phyloP scores from a whole-genome alignment of 2,329 filamentous ascomycete species.

The Scedosporium dehoogii region DNA sequence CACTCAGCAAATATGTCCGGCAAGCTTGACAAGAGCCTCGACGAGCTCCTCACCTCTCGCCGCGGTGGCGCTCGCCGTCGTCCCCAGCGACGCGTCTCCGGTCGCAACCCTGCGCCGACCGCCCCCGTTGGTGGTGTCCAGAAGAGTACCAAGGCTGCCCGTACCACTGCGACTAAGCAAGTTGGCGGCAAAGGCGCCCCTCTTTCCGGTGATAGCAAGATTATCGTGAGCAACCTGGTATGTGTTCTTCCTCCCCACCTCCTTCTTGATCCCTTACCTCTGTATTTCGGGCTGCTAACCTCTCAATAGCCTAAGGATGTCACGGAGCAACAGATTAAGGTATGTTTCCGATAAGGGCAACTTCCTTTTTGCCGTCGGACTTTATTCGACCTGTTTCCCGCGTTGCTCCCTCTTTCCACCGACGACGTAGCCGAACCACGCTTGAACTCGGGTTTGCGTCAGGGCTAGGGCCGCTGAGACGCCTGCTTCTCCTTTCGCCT shows the following conservation, averaged over 20 bases:
- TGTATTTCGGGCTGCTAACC: constrained; percentile 32
- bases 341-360: constrained; percentile 89
- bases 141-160: constrained; percentile 60
- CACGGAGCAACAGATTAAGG: constrained; percentile 96
- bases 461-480: neutral
- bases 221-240: constrained; percentile 98
- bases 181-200: constrained; percentile 54
- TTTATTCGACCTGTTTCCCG: constrained; percentile 54
- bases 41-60: constrained; percentile 85
- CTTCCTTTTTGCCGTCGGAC: constrained; percentile 49
- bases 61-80: constrained; percentile 48
- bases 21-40: constrained; percentile 94
- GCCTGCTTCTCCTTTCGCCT: constrained; percentile 11
- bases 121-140: constrained; percentile 78
- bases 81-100: constrained; percentile 38
- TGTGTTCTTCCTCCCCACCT: constrained; percentile 22
- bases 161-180: constrained; percentile 48
- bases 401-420: constrained; percentile 24
- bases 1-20: constrained; percentile 60
- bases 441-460: neutral
- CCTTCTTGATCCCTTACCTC: neutral
- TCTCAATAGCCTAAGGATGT: constrained; percentile 76
- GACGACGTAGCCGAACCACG: constrained; percentile 8
- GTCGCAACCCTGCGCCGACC: constrained; percentile 40
- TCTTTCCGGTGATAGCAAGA: constrained; percentile 73